These are phyloP conservation scores for Trifolium subterraneum DNA, from an alignment of 306 rosid genomes.

Conservation along the genomic window DNA sequence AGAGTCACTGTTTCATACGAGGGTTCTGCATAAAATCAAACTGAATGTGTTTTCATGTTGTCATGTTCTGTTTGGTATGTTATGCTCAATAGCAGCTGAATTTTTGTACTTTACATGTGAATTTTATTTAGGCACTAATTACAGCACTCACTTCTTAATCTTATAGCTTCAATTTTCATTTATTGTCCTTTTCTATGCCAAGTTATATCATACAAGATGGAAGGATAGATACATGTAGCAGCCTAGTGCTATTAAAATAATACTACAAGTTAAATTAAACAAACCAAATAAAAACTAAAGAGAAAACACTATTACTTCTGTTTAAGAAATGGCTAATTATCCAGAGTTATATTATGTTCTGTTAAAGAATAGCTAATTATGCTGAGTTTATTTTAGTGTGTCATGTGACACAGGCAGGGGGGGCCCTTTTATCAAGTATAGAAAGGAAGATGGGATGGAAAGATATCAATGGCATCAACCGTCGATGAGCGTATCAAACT, in stretches of 20 bases:
- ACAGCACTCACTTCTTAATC: constrained; percentile 18
- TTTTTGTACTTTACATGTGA: constrained; percentile 23
- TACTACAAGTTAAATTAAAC: not conserved
- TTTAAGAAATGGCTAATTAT: no score
- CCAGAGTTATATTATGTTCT: not conserved
- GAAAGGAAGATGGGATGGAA: constrained; percentile 98
- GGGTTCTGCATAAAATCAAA: constrained; percentile 14
- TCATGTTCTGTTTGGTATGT: constrained; percentile 11
- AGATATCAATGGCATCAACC: constrained; percentile 83
- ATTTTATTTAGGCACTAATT: constrained; percentile 4
- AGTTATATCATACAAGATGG: not conserved
- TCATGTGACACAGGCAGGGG: constrained; percentile 57
- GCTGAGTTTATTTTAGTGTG: constrained; percentile 11
- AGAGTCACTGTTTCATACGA: constrained; percentile 19
- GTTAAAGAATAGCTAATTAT: not conserved
- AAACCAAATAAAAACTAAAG: not conserved
- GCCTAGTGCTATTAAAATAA: not conserved
- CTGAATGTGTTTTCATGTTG: constrained; percentile 22
- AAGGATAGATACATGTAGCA: not conserved
- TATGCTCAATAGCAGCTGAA: constrained; percentile 8
- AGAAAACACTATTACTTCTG: not conserved
- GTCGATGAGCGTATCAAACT: constrained; percentile 76
- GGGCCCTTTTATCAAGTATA: constrained; percentile 88
- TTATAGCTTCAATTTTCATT: constrained; percentile 7
- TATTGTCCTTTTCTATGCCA: constrained; percentile 16